Percentiles rank a stretch among this genome's conserved stretches.
Conservation (phyloP, 2,329 filamentous ascomycete genomes). For the Colletotrichum nymphaeae region DNA sequence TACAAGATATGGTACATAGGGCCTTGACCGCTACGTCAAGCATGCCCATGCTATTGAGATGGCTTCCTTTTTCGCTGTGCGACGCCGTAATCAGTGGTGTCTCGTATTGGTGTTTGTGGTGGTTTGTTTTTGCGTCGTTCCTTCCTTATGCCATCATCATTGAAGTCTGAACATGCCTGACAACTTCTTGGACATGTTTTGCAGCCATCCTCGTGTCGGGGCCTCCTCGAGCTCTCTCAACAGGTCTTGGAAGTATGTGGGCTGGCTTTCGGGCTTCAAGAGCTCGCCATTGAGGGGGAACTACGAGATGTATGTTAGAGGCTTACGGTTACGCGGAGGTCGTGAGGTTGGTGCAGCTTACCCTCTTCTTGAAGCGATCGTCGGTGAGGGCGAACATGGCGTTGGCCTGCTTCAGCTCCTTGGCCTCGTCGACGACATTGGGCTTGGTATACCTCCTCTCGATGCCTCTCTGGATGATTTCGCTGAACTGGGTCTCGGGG, state of each 20-base stretch:
- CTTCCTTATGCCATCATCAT: constrained; percentile 44
- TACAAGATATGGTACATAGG: constrained; percentile 35
- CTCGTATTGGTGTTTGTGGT: neutral
- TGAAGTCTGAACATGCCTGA: constrained; percentile 70
- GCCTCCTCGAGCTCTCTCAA: constrained; percentile 72
- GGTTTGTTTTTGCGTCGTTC: neutral
- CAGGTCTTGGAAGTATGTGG: constrained; percentile 72
- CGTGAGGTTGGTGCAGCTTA: constrained; percentile 44
- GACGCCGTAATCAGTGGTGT: no score
- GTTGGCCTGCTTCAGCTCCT: constrained; percentile 68
- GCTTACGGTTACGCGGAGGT: neutral
- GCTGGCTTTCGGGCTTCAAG: constrained; percentile 70
- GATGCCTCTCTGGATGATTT: constrained; percentile 61
- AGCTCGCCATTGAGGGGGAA: constrained; percentile 59
- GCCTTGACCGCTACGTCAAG: neutral
- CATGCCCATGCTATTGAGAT: neutral
- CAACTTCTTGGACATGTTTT: constrained; percentile 63
- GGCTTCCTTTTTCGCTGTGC: neutral
- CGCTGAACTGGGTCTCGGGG: constrained; percentile 71
- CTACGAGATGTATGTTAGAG: neutral
- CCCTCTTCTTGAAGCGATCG: constrained; percentile 68
- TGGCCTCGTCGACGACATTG: constrained; percentile 52
- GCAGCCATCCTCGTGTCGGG: constrained; percentile 66
- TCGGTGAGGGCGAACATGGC: constrained; percentile 69
- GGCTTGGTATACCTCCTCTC: constrained; percentile 43